Percentiles rank a stretch among this genome's conserved stretches.
Conservation (phyloP, 2,329 filamentous ascomycete species). For the Pyrenophora tritici-repentis region DNA sequence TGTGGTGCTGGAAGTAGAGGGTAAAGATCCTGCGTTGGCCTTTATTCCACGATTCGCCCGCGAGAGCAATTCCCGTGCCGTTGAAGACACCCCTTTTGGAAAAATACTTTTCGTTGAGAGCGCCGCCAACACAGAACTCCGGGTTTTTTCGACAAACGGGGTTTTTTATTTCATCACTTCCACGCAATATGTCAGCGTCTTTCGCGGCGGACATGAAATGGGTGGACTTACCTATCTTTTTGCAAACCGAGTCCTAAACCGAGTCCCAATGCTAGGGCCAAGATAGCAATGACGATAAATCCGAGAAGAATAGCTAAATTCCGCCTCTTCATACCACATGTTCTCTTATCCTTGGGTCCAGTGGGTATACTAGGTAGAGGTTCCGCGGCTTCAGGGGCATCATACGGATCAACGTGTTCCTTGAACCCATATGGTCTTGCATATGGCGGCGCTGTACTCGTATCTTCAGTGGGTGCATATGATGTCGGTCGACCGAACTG, state of each 20-base stretch:
- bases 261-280: conserved; percentile 45
- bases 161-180: conserved; percentile 13
- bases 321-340: conserved; percentile 33
- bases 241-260: conserved; percentile 44
- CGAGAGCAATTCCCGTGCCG: conserved; percentile 54
- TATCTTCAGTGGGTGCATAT: conserved; percentile 22
- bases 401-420: conserved; percentile 28
- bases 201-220: background rate
- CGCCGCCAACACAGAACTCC: conserved; percentile 46
- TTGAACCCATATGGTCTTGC: conserved; percentile 30
- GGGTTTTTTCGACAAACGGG: conserved; percentile 36
- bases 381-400: conserved; percentile 16
- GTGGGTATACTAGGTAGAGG: conserved; percentile 10
- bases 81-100: conserved; percentile 53
- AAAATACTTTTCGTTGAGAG: conserved; percentile 46
- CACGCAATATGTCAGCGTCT: conserved; percentile 3
- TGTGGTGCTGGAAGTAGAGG: conserved; percentile 53
- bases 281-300: conserved; percentile 32
- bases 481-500: conserved; percentile 24
- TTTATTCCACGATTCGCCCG: conserved; percentile 50
- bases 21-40: conserved; percentile 47
- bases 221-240: conserved; percentile 21
- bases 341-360: conserved; percentile 26
- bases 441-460: too few relatives aligned
- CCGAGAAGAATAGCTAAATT: conserved; percentile 29